Base-by-base conservation (phyloP, 345 rosid genomes). In the Draba incana region DNA sequence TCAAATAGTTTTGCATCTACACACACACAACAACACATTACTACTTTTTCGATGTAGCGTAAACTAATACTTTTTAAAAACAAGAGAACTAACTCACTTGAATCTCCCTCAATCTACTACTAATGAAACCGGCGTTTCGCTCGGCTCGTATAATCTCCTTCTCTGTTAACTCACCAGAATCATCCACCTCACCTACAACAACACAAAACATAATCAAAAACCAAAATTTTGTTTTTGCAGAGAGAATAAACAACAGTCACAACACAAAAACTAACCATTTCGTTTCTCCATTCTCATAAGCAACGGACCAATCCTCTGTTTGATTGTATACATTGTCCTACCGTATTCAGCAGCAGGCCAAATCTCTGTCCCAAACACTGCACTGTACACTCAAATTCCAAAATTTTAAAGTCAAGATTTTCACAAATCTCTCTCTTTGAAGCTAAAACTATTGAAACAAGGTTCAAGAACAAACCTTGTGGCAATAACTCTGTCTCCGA, bases 301-400 rank as follows among this genome's bases (percentile, higher is more conserved):
- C 62, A 94, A 83, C 0, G 97, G 97, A 62, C 99, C 99, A 45
- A 94, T 82, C 72, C 97, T 81, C 66, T 91, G 97, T 30, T 95
- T 89, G 33, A 94, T 89, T 51, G 99, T 88, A 77, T 94, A 91
- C 97, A 94, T 94, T 56, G 99, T 94, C 81, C 96, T 84, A 42
- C 99, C 97, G 72, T 94, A 94, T 65, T 91, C 97, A 13, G 97
- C 97, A 10, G 99, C 95, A 61, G 99, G 97, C 99, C 97, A 94
- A 46, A 94, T 87, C 80, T 94, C 97, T 16, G 92, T 85, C 77
- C 99, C 99, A 64, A 94, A 94, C 75, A 94, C 92, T 71, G 99
- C 99, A 88, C 99, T 91, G 97, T 82, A 80, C 24, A 63, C 77
- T 76, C 78, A 72, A 72, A 69, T 68, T 82, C 24, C 60, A 39